A percentile compares a stretch with the other conserved stretches of the same genome.
Evolutionary conservation across 2,329 filamentous ascomycete genomes (phyloP).

Genomic region (Emergomyces africanus): DNA sequence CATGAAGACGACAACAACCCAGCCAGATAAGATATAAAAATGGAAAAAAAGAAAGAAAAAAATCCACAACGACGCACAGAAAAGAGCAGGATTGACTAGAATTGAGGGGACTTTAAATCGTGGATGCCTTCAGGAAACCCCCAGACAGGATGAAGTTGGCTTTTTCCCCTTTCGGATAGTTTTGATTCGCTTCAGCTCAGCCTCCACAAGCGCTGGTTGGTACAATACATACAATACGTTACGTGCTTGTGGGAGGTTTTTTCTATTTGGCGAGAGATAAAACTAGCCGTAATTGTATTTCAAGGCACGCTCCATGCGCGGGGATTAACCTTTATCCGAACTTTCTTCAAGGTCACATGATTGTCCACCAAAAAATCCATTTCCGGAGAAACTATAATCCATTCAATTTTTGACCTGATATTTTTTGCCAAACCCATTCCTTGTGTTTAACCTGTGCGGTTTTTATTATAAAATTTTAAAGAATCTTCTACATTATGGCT

Average conservation of each 20-base stretch:
- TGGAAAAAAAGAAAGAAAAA: neutral
- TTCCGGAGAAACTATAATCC: neutral
- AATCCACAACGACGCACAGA: neutral
- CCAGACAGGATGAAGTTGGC: neutral
- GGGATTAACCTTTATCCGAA: neutral
- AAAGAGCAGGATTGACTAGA: neutral
- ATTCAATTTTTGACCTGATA: neutral
- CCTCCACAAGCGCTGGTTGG: neutral
- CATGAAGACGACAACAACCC: neutral
- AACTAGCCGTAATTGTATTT: neutral
- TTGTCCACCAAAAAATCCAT: neutral
- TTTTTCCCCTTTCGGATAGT: neutral
- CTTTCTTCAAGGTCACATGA: neutral
- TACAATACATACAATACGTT: neutral
- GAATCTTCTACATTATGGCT: neutral
- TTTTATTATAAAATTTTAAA: neutral
- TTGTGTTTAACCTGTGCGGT: neutral
- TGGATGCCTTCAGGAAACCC: slow-evolving; percentile 1
- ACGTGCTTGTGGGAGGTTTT: neutral
- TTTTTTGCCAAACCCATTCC: neutral
- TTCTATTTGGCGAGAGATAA: neutral
- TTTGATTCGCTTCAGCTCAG: neutral
- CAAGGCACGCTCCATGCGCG: neutral
- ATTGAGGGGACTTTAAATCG: neutral
- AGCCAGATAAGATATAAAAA: neutral